phyloP scores from a whole-genome alignment of 805 yeast species.

The Candida montana region DNA sequence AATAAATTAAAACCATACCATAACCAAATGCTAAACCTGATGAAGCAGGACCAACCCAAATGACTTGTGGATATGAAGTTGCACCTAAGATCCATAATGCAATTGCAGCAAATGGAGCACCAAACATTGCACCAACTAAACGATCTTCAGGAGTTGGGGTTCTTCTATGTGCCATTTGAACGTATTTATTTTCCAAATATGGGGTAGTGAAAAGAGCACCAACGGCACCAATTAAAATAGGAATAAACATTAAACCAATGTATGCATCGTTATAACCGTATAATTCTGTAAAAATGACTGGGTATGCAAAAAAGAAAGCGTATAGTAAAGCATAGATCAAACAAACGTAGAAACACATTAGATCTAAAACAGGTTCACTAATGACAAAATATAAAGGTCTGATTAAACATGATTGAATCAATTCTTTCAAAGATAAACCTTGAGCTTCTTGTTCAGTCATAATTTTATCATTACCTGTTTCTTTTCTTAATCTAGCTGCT shows the following conservation, averaged over 20 bases:
- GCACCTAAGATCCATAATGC: constrained; percentile 80
- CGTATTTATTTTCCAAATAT: constrained; percentile 58
- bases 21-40: constrained; percentile 79
- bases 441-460: constrained; percentile 92
- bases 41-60: constrained; percentile 77
- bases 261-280: constrained; percentile 74
- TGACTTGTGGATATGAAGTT: constrained; percentile 60
- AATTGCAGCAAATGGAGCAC: constrained; percentile 77
- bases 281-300: constrained; percentile 75
- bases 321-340: constrained; percentile 85
- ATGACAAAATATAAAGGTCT: constrained; percentile 75
- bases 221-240: constrained; percentile 82
- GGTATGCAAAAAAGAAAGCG: constrained; percentile 94
- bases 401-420: constrained; percentile 64
- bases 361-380: constrained; percentile 80
- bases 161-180: constrained; percentile 45
- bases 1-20: constrained; percentile 72
- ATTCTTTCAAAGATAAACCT: constrained; percentile 62
- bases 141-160: constrained; percentile 76
- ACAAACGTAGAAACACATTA: constrained; percentile 82
- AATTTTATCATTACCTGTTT: constrained; percentile 76
- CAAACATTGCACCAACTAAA: constrained; percentile 74
- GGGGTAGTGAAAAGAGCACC: constrained; percentile 75
- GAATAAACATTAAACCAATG: constrained; percentile 84
- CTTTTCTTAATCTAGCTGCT: constrained; percentile 63